Base-by-base conservation (phyloP, 345 rosid species). In the Eutrema japonicum region DNA sequence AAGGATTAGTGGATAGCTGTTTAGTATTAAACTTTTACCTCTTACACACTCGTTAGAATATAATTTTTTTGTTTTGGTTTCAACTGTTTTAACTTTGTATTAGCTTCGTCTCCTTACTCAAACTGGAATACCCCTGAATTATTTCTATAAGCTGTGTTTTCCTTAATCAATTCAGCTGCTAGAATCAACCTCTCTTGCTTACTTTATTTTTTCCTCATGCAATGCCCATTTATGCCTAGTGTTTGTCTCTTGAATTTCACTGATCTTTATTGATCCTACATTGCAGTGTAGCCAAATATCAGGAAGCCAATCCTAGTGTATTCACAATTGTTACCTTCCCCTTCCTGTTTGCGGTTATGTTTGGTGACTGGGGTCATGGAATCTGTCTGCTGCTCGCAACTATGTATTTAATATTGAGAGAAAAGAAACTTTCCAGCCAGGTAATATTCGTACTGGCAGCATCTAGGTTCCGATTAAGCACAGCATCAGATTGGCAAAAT, bases 351-450 rank as follows among this genome's bases (percentile, higher is more conserved):
- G 99, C 99, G 43, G 92, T 92, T 79, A 95, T 95, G 99, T 92
- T 95, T 83, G 99, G 99, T 77, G 99, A 95, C 70, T 95, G 98
- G 99, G 99, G 99, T 2, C 99, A 92, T 82, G 99, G 99, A 78
- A 90, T 96, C 71, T 96, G 99, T 79, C 64, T 96, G 79, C 83
- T 96, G 70, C 96, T 96, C 69, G 94, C 83, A 55, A 77, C 96
- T 33, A 78, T 88, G 79, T 72, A 74, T 75, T 82, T 85, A 66
- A 64, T 96, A 37, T 29, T 84, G 74, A 82, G 87, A 82, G 99
- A 96, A 78, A 96, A 92, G 86, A 96, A 92, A 77, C 86, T 96
- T 75, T 84, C 96, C 27, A 66, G 94, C 80, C 99, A 90, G 99
- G 99, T 96, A 83, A 79, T 56, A 35, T 63, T 71, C 36, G 8